phyloP scores from a whole-genome alignment of 106 monocot genomes.

The Posidonia australis region DNA sequence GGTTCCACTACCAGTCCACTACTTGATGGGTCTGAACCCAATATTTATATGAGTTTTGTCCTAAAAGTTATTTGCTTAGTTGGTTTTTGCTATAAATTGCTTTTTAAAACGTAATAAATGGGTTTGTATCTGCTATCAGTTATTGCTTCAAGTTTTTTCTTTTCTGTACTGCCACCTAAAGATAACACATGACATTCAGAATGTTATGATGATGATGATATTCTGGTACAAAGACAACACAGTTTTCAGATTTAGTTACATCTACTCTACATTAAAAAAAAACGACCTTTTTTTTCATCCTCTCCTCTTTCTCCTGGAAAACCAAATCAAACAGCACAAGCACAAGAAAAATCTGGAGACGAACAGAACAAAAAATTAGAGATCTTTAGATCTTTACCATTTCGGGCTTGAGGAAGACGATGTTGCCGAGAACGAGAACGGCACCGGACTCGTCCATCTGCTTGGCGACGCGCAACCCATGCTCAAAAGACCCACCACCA shows the following conservation, averaged over 20 bases:
- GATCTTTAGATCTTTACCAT: background rate
- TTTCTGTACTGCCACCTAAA: no score
- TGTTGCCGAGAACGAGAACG: slow-evolving; percentile 10
- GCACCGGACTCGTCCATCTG: slow-evolving; percentile 8
- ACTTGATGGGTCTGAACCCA: no score
- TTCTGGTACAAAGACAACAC: background rate
- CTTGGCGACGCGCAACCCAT: slow-evolving; percentile 1
- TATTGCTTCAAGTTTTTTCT: background rate
- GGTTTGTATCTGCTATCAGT: no score
- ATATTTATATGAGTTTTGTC: no score
- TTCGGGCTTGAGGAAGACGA: slow-evolving; percentile 11
- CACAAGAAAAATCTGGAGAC: no score
- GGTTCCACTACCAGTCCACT: background rate
- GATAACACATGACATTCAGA: no score
- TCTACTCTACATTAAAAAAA: background rate
- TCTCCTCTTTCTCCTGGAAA: no score
- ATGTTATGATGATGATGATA: background rate
- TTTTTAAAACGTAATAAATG: background rate
- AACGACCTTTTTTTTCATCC: no score
- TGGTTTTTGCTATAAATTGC: background rate
- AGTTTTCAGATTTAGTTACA: background rate
- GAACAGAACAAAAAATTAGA: no score
- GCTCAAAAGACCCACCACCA: no score
- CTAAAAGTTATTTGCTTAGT: background rate
- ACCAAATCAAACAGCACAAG: no score